A percentile compares a stretch with the other conserved stretches of the same genome.
These are phyloP conservation scores for Suillus subalutaceus DNA, from an alignment of 768 basidiomycete species.

Conservation along the genomic window DNA sequence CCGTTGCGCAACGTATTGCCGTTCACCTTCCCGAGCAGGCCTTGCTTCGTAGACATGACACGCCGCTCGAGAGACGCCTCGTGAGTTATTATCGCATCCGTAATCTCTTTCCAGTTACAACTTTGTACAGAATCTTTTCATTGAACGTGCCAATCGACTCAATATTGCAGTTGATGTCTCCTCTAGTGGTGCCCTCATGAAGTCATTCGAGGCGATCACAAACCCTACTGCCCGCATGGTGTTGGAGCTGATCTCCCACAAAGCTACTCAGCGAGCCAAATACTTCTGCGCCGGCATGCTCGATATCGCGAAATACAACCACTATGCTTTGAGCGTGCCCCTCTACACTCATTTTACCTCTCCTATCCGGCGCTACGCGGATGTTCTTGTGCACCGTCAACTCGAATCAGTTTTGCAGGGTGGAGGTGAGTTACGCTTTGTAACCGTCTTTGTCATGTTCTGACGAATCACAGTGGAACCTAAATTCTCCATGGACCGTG, in stretches of 20 bases:
- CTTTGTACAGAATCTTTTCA: slow-evolving; percentile 65
- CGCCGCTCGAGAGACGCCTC: slow-evolving; percentile 88
- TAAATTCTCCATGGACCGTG: slow-evolving; percentile 97
- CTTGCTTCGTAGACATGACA: slow-evolving; percentile 93
- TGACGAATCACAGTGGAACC: slow-evolving; percentile 53
- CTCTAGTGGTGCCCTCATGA: slow-evolving; percentile 81
- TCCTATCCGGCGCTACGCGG: slow-evolving; percentile 92
- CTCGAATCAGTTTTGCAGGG: slow-evolving; percentile 85
- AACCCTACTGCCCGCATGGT: slow-evolving; percentile 76
- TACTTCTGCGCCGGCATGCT: slow-evolving; percentile 99
- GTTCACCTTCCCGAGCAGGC: slow-evolving; percentile 96
- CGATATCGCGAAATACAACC: slow-evolving; percentile 96
- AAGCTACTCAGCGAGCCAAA: slow-evolving; percentile 93
- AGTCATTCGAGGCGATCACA: slow-evolving; percentile 73
- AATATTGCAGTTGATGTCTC: slow-evolving; percentile 83
- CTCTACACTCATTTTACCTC: slow-evolving; percentile 94
- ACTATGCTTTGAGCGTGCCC: slow-evolving; percentile 88
- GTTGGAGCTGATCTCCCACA: slow-evolving; percentile 82
- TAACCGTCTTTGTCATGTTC: slow-evolving; percentile 8
- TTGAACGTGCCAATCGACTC: slow-evolving; percentile 79
- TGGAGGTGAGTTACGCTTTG: slow-evolving; percentile 48
- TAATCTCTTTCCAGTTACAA: slow-evolving; percentile 17
- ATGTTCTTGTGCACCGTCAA: slow-evolving; percentile 95
- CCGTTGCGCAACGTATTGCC: slow-evolving; percentile 92
- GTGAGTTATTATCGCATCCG: slow-evolving; percentile 43